Base-by-base conservation (phyloP, 768 basidiomycete genomes). In the Gloeophyllum trabeum region DNA sequence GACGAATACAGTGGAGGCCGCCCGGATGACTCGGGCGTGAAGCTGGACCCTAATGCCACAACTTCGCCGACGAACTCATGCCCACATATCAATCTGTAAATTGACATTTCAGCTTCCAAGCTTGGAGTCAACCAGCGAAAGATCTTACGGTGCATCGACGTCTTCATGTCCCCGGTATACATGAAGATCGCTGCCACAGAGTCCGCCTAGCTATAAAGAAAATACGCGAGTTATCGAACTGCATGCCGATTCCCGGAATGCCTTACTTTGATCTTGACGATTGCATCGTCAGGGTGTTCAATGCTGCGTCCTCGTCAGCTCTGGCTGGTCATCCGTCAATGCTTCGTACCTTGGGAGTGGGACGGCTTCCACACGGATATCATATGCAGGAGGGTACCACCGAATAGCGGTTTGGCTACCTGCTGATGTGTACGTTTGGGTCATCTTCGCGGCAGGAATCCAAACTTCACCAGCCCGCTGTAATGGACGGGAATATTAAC, bases 51-150 rank as follows among this genome's bases (percentile, higher is more conserved):
- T 5, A 89, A 69, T 7, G 71, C 70, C 19, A 81, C 61, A 13
- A 89, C 71, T 54, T 79, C 73, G 18, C 87, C 86, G 7, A 81
- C 70, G 46, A 88, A 80, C 56, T 89, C 86, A 49, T 89, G 86
- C 3, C 87, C 86, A 48, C 69, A 78, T 14, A 71, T 73, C 35
- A 74, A 70, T 6, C 84, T 87, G 41, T 25, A 36, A 26, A 35
- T 25, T 41, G 19, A 30, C 1, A 6, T 22, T n/a, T 21, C 42
- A 34, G 41, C 12, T n/a, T 22, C 24, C n/a, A 47, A n/a, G n/a
- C n/a, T n/a, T n/a, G 22, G 12, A 28, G 30, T 19, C 50, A 46
- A 20, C 28, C 28, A 30, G 7, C 7, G 20, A 37, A 7, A 37
- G 36, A 12, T 13, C 76, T 50, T 50, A 81, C 82, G 70, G 63